phyloP scores from a whole-genome alignment of 495 filamentous ascomycete species.

The Tuber calosporum region DNA sequence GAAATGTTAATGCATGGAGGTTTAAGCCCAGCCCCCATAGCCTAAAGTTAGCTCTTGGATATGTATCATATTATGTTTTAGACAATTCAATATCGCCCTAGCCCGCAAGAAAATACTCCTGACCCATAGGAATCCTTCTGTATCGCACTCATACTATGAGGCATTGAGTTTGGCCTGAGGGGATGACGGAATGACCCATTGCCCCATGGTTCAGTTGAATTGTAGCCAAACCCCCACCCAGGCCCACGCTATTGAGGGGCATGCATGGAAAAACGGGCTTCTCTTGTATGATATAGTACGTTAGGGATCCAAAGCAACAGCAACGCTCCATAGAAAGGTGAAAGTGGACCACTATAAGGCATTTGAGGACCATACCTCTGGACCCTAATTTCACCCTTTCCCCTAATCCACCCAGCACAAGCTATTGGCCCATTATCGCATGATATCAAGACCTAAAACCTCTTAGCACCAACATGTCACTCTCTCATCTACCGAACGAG shows the following conservation, averaged over 20 bases:
- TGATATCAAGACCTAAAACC: neutral
- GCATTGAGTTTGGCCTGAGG: neutral
- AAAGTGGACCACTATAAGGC: neutral
- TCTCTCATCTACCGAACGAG: neutral
- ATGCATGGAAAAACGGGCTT: neutral
- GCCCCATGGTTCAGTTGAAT: neutral
- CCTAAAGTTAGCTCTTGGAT: neutral
- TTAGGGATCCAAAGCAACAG: neutral
- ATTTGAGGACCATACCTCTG: neutral
- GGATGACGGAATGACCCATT: neutral
- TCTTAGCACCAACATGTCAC: neutral
- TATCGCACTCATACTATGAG: neutral
- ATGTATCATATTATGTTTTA: neutral
- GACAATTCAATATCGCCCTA: neutral
- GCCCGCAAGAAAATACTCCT: neutral
- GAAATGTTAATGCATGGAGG: neutral
- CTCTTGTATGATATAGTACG: too few species aligned
- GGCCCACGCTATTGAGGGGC: neutral
- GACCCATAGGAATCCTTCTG: neutral
- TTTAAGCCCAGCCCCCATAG: neutral
- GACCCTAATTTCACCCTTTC: neutral
- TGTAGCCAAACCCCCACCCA: neutral
- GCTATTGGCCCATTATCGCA: neutral
- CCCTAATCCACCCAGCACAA: neutral
- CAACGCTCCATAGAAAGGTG: neutral